Evolutionary conservation across 345 rosid species (phyloP), one percentile per base, ranked within the genome.

Genomic region (Acer yangbiense): DNA sequence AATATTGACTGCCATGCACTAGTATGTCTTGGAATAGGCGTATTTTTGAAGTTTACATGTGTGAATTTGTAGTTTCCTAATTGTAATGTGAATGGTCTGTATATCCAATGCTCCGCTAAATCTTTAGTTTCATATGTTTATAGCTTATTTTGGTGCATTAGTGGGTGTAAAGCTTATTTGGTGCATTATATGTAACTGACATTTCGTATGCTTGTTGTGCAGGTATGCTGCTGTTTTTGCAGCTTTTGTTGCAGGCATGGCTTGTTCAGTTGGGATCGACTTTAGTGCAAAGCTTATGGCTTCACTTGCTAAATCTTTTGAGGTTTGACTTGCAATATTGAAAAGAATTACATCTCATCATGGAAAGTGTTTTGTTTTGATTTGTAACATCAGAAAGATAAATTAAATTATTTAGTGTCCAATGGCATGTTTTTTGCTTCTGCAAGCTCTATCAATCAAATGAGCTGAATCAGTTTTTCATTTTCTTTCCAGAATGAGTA

Each of bases 151-250:
- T 58, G 55, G 64, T 73, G 67, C 67, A 35, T 61, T 41, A 14
- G 5, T 41, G 18, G 55, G 23, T 60, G 67, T 39, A 60, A 32
- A 73, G 54, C 32, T 35, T 35, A 35, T 35, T 35, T 35, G 60
- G 1, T 41, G 54, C 35, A 32, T 46, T 69, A 74, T 46, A 61
- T 48, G 32, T 55, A n/a, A 50, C 57, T 73, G 48, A 55, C 63
- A 67, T 72, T 84, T 39, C 72, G 20, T 71, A 29, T 64, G 69
- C 63, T 65, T 69, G 67, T 77, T 78, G 77, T 84, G 73, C 74
- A 95, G 98, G 94, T 89, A 95, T 73, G 92, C 94, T 57, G 88
- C 97, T 71, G 86, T 89, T 80, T 92, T 92, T 90, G 96, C 95
- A 54, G 88, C 99, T 60, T 96, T 92, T 83, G 88, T 94, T 80